Evolutionary conservation across 2,329 filamentous ascomycete genomes (phyloP), one percentile per base, ranked within the genome.

Genomic region (Chrysosphaeria jannelii): DNA sequence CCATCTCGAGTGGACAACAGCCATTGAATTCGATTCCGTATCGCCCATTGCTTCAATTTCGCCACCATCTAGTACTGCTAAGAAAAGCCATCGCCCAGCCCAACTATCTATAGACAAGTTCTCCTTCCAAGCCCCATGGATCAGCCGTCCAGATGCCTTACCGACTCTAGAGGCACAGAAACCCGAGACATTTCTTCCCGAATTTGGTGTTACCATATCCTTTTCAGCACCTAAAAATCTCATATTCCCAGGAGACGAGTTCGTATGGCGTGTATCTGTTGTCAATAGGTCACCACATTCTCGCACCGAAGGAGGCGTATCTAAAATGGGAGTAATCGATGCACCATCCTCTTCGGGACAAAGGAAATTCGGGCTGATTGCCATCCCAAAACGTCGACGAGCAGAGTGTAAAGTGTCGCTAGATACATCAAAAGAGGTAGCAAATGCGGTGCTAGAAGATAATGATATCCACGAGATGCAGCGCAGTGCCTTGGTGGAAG

Each of bases 201-300:
- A 68, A 28, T 58, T 72, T 23, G 70, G 69, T 28, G 57, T 81
- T 27, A 74, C 66, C 17, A 62, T 81, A 45, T 76, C 68, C 19
- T 67, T 85, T 36, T 58, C 56, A 5, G 63, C 57, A 0, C 68
- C 69, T 16, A 29, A 41, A 8, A 36, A 43, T 12, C 48, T 53
- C 25, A 49, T 74, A 13, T 51, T 48, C 27, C 54, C 63, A 0
- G 68, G 68, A 18, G 53, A 71, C 21, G 49, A 63, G 23, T 78
- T 85, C 39, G 47, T 50, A 19, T 75, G 74, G 65, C 57, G 55
- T 16, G 53, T 79, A 10, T 70, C 75, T 35, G 63, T 79, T 18
- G 66, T 75, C 31, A 85, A 81, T 40, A 60, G 67, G 23, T 61
- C 57, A 12, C 10, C 53, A 49, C 23, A 23, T 30, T 2, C 34